Base-by-base conservation (phyloP, 2,329 filamentous ascomycete species). In the Aspergillus pseudoviridinutans region DNA sequence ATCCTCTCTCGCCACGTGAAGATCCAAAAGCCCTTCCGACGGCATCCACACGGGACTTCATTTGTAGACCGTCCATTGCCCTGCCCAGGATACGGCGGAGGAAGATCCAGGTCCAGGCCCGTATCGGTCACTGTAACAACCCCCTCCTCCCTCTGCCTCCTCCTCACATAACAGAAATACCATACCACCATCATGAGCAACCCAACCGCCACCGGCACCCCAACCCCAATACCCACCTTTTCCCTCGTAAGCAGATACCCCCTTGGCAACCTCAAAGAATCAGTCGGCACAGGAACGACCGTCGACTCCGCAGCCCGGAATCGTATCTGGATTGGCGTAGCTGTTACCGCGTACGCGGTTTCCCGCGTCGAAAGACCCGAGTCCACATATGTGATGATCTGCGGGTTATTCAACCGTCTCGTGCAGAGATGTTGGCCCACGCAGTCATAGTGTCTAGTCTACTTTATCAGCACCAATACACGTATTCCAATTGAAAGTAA, bases 311-410 rank as follows among this genome's bases (percentile, higher is more conserved):
- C 47, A 1, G 57, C 58, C 27, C 44, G 53, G 50, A 61, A 64
- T 1, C 58, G 61, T 22, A 63, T 60, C 27, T 63, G 61, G 32
- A 64, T 61, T 0, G 56, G 52, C 6, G 59, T 59, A 2, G 56
- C 61, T 24, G 56, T 61, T 3, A 61, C 51, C 1, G 35, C 59
- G 35, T 55, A 54, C 8, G 50, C 47, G 0, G 49, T 56, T 7
- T 35, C 54, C 14, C 51, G 52, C 8, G 46, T 55, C 3, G 61
- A 61, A 2, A 52, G 20, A 1, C 53, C 58, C 24, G 24, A 25
- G 24, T 58, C 59, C 1, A 41, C 35, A 38, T 59, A 56, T 5
- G 55, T 61, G 22, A 61, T 53, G 20, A 53, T 52, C 10, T 25
- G 24, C 24, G 24, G 24, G 24, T 25, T 25, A 25, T 25, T 25